Evolutionary conservation across 2,329 filamentous ascomycete species (phyloP).

Genomic region (Dothistroma septosporum): DNA sequence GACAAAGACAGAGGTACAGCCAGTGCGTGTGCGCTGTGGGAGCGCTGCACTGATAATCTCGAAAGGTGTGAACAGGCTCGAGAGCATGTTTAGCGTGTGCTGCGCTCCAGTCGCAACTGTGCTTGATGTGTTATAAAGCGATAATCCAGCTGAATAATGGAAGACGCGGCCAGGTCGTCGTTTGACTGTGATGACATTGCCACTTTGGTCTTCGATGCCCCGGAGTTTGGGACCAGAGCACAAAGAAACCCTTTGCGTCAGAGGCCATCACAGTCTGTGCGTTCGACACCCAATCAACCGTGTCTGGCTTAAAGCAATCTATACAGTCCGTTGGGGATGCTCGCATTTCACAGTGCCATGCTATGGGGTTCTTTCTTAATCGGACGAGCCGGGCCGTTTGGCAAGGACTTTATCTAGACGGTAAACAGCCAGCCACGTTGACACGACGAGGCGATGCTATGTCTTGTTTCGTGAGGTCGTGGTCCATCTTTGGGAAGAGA

Average conservation of each 20-base stretch:
- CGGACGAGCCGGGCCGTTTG: neutral
- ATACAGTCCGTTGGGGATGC: neutral
- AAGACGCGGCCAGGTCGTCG: neutral
- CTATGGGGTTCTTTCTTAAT: constrained; percentile 1
- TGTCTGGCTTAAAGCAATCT: neutral
- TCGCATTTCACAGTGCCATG: constrained; percentile 3
- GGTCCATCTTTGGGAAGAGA: neutral
- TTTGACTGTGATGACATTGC: neutral
- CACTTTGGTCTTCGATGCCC: neutral
- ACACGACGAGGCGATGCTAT: neutral
- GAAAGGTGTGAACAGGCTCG: neutral
- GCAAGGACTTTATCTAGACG: neutral
- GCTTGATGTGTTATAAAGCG: neutral
- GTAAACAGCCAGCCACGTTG: neutral
- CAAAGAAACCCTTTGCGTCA: neutral
- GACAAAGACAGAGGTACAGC: constrained; percentile 23
- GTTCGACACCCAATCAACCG: neutral
- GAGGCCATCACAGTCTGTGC: neutral
- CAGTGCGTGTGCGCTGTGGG: neutral
- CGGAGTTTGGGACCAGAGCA: neutral
- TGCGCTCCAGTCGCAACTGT: neutral
- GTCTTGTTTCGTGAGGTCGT: neutral
- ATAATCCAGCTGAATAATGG: neutral
- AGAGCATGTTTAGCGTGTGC: neutral
- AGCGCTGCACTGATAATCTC: neutral